Evolutionary conservation across 495 filamentous ascomycete species (phyloP), one percentile per base, ranked within the genome.

Genomic region (Aspergillus coremiiformis): DNA sequence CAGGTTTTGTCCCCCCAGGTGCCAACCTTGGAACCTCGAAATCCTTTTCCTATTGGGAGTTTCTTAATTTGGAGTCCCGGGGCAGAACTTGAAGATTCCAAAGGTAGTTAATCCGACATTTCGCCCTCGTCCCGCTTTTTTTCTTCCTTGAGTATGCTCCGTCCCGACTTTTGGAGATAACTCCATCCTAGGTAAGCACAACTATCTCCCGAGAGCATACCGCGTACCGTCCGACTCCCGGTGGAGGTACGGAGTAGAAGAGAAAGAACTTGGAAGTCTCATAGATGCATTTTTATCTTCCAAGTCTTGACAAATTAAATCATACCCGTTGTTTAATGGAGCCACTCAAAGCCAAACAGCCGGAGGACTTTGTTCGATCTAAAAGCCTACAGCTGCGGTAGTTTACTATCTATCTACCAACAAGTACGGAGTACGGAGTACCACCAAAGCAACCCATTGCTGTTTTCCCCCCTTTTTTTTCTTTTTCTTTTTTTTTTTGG

Each of bases 21-120:
- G 56, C 52, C 49, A 55, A 33, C 52, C 46, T n/a, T 55, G 49
- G 45, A 51, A 51, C 46, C 27, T 29, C 32, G 14, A 35, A 14
- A n/a, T 12, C 12, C n/a, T n/a, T 51, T 27, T 26, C 32, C 22
- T 24, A 22, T 51, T 32, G 39, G 44, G 12, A 5, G 33, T 27
- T 44, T 56, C 57, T 51, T 55, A 53, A 53, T 53, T 54, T 53
- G 53, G 53, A 55, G 49, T 47, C 52, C 49, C 52, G 44, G 52
- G 47, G 49, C 53, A 55, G 52, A 32, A 47, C 11, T 14, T 35
- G n/a, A n/a, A n/a, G n/a, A n/a, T 35, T 14, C 32, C 10, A 14
- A 35, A 14, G 32, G 32, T 15, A 35, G 32, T 35, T n/a, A n/a
- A n/a, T 35, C 32, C 32, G 32, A 35, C 11, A 35, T 35, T 35